These are phyloP conservation scores for Myxozyma geophila DNA, from an alignment of 805 yeast species.

Conservation along the genomic window DNA sequence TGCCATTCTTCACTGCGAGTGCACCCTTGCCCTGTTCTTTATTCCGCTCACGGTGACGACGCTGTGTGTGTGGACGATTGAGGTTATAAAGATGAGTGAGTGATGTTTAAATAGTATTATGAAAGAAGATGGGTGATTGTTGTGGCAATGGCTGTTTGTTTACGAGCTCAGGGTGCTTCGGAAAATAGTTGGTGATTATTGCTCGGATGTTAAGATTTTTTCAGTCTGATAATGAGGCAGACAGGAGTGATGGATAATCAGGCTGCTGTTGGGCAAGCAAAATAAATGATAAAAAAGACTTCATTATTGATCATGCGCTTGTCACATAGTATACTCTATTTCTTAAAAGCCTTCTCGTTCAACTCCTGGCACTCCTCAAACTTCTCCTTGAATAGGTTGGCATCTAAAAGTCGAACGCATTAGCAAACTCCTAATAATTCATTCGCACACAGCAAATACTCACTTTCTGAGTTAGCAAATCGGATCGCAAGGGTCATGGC, in stretches of 20 bases:
- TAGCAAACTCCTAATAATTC: conserved; percentile 41
- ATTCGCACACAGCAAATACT: not conserved
- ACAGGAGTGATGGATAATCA: no score
- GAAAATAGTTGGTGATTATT: no score
- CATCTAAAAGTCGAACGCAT: conserved; percentile 55
- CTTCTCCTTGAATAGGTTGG: conserved; percentile 91
- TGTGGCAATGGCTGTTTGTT: no score
- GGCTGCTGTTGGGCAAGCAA: no score
- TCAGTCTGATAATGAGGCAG: no score
- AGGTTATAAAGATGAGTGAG: no score
- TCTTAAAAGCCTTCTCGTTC: conserved; percentile 53
- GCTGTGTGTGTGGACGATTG: no score
- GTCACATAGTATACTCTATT: conserved; percentile 11
- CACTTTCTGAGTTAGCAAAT: conserved; percentile 58
- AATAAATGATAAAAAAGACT: not conserved
- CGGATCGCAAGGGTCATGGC: conserved; percentile 96
- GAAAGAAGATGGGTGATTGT: no score
- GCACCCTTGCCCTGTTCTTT: not conserved
- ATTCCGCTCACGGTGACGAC: not conserved
- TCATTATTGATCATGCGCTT: not conserved
- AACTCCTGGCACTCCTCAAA: conserved; percentile 81
- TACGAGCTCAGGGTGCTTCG: no score
- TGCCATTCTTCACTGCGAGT: not conserved
- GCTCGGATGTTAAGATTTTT: no score
- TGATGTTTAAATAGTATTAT: no score